phyloP scores from a whole-genome alignment of 208 protist genomes.

The Acanthamoeba sp. region DNA sequence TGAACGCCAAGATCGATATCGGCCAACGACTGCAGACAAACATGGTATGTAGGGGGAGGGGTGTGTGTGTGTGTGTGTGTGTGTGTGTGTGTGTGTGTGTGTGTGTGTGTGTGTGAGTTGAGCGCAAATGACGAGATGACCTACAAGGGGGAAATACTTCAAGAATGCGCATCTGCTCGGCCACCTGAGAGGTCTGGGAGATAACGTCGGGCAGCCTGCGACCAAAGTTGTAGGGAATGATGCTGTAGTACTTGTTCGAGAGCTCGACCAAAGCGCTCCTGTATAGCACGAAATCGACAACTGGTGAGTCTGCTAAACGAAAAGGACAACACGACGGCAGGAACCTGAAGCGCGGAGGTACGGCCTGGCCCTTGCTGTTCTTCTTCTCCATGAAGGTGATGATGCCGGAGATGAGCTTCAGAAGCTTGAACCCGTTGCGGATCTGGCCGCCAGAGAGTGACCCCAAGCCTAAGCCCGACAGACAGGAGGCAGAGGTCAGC shows the following conservation, averaged over 20 bases:
- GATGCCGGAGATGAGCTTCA: neutral
- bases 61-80: too few relatives aligned
- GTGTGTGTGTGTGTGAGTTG: too few relatives aligned
- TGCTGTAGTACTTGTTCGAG: conserved; percentile 42
- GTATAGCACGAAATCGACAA: neutral
- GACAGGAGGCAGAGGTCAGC: too few relatives aligned
- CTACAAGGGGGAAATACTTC: neutral
- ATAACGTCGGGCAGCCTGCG: neutral
- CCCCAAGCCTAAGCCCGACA: neutral
- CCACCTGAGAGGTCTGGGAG: neutral
- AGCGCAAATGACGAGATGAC: neutral
- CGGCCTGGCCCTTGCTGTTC: conserved; percentile 9
- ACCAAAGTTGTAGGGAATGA: conserved; percentile 39
- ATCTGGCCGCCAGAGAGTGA: conserved; percentile 19
- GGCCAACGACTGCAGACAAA: neutral
- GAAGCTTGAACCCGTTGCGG: conserved; percentile 27
- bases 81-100: too few relatives aligned
- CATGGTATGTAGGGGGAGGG: neutral
- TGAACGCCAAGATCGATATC: conserved; percentile 3
- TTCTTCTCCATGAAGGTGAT: conserved; percentile 18
- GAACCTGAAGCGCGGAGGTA: conserved; percentile 1
- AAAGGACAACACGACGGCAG: too few relatives aligned
- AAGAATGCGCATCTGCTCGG: neutral
- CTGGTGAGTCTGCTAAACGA: too few relatives aligned
- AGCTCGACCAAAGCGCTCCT: neutral